phyloP scores from a whole-genome alignment of 164 flowering plant genomes.

The Vitis amurensis region DNA sequence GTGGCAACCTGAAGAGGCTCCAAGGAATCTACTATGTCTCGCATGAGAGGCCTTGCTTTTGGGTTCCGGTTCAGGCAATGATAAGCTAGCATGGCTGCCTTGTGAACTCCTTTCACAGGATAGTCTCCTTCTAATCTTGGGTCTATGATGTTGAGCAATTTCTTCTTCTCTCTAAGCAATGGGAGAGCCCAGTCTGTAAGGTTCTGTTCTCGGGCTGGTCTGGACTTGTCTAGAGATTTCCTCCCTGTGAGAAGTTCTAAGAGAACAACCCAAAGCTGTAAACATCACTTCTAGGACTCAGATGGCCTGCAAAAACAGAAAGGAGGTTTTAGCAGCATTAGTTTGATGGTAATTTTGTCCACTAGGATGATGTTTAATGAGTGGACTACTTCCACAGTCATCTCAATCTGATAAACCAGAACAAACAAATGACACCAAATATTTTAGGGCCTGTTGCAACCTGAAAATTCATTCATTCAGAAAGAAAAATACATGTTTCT shows the following conservation, averaged over 20 bases:
- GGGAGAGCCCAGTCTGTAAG: conserved; percentile 87
- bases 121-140: conserved; percentile 78
- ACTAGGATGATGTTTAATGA: no score
- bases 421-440: no score
- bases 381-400: no score
- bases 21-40: conserved; percentile 85
- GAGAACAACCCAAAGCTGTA: conserved; percentile 86
- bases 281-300: conserved; percentile 80
- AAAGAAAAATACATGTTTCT: no score
- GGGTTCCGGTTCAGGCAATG: conserved; percentile 88
- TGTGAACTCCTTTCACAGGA: conserved; percentile 75
- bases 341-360: no score
- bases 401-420: no score
- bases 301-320: conserved; percentile 56
- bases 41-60: conserved; percentile 90
- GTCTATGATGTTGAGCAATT: conserved; percentile 67
- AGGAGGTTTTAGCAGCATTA: no score
- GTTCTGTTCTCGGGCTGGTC: conserved; percentile 79
- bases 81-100: conserved; percentile 92
- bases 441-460: no score
- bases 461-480: no score
- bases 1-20: conserved; percentile 68
- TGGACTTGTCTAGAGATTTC: conserved; percentile 70
- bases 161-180: conserved; percentile 74
- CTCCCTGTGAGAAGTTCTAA: conserved; percentile 86